Base-by-base conservation (phyloP, 2,329 filamentous ascomycete genomes). In the Neofusicoccum ribis region DNA sequence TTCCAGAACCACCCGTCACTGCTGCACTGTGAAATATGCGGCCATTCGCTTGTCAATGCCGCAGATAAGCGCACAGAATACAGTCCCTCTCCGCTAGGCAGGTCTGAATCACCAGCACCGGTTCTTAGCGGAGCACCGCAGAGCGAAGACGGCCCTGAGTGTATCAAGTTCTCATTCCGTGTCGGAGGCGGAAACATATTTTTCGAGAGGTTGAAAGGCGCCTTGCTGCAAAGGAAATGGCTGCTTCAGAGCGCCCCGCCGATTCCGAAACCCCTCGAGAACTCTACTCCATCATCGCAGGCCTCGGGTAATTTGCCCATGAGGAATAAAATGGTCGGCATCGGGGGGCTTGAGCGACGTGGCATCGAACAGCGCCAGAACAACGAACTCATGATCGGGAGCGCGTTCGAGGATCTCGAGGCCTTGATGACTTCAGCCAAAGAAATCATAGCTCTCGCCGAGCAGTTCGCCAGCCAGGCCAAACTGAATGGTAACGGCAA, bases 371-470 rank as follows among this genome's bases (percentile, higher is more conserved):
- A 93, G 73, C 90, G 92, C 65, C 94, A 92, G 79, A 97, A 96
- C 76, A 98, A 97, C 71, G 93, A 97, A 77, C 80, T 92, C 9
- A 89, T 97, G 58, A 97, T 99, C 69, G 94, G 94, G 31, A 93
- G 87, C 69, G 93, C 95, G 0, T 99, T 99, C 72, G 94, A 97
- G 75, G 95, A 99, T 73, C 85, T 99, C 0, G 94, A 98, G 75
- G 93, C 95, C 3, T 83, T 99, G 43, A 99, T 98, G 94, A 92
- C 93, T 3, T 97, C 94, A 3, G 95, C 95, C 5, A 97, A 98
- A 75, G 92, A 99, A 74, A 92, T 99, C 56, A 90, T 98, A 59
- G 92, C 93, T 5, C 88, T 99, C 47, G 95, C 95, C 0, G 94
- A 98, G 77, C 88, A 88, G 15, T 94, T 98, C 70, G 89, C 92